Evolutionary conservation across 2,329 filamentous ascomycete species (phyloP).

Genomic region (Kalmusia sp.): DNA sequence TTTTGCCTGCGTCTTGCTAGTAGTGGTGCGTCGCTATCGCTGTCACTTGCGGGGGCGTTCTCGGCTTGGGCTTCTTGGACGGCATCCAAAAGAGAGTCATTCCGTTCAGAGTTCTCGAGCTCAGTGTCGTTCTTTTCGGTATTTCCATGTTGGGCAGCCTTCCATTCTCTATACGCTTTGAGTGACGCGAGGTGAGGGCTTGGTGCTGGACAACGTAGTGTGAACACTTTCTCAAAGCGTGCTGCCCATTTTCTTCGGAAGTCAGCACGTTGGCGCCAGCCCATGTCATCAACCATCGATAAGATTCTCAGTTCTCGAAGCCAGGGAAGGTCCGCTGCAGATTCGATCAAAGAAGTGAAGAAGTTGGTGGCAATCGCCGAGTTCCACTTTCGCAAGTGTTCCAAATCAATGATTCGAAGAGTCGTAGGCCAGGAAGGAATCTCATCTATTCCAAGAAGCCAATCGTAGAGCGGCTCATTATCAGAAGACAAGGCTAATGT

Average conservation of each 20-base stretch:
- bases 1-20: slow-evolving; percentile 23
- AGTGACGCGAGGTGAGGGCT: slow-evolving; percentile 51
- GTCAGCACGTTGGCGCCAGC: slow-evolving; percentile 81
- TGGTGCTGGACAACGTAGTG: slow-evolving; percentile 58
- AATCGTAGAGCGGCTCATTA: slow-evolving; percentile 76
- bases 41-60: background rate
- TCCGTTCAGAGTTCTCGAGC: slow-evolving; percentile 15
- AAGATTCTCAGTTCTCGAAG: slow-evolving; percentile 73
- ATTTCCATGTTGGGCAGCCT: slow-evolving; percentile 23
- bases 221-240: slow-evolving; percentile 72
- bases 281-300: slow-evolving; percentile 73
- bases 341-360: slow-evolving; percentile 78
- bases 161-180: slow-evolving; percentile 51
- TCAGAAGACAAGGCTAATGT: slow-evolving; percentile 72
- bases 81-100: slow-evolving; percentile 36
- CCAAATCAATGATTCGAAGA: slow-evolving; percentile 75
- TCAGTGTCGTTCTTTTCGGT: slow-evolving; percentile 30
- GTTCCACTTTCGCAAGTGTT: slow-evolving; percentile 78
- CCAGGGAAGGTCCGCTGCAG: slow-evolving; percentile 68
- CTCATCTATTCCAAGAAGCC: slow-evolving; percentile 67
- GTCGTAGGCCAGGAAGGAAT: slow-evolving; percentile 79
- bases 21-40: slow-evolving; percentile 22
- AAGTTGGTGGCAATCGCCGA: slow-evolving; percentile 75
- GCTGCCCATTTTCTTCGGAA: slow-evolving; percentile 80
- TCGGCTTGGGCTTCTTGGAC: slow-evolving; percentile 13